Conservation (phyloP, 257 asterid species). For the Osmanthus fragrans region DNA sequence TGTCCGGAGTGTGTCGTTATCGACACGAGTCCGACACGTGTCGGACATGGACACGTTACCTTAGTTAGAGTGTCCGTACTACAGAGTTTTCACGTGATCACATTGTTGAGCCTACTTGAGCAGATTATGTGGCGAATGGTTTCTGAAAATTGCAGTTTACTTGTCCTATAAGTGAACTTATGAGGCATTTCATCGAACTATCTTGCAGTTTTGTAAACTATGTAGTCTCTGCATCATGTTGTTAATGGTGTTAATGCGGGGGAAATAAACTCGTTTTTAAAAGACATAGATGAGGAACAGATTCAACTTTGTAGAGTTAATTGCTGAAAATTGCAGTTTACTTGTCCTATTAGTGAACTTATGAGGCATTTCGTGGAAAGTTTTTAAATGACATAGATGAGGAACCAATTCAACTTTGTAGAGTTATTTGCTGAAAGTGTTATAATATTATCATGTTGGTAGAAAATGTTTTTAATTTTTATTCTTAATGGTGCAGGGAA, state of each 20-base stretch:
- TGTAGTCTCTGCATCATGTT: neutral
- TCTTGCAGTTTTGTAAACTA: constrained; percentile 6
- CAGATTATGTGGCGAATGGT: neutral
- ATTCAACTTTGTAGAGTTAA: neutral
- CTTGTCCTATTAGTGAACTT: neutral
- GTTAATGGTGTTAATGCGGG: neutral
- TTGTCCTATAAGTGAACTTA: neutral
- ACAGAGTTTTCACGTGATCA: neutral
- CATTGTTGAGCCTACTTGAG: neutral
- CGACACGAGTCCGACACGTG: no score
- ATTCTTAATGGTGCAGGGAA: constrained; percentile 39
- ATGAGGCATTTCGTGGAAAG: constrained; percentile 1
- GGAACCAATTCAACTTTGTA: neutral
- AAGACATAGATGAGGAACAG: neutral
- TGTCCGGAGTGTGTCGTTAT: no score
- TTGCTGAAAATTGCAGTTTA: neutral
- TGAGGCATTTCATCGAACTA: constrained; percentile 2
- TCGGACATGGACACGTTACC: no score
- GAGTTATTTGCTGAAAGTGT: constrained; percentile 6
- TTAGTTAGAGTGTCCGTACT: no score
- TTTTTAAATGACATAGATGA: neutral
- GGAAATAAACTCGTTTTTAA: neutral
- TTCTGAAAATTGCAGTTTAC: neutral
- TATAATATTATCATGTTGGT: neutral
- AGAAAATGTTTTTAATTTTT: constrained; percentile 17